Evolutionary conservation across 768 basidiomycete species (phyloP), one percentile per base, ranked within the genome.

Genomic region (Macrolepiota fuliginosa): DNA sequence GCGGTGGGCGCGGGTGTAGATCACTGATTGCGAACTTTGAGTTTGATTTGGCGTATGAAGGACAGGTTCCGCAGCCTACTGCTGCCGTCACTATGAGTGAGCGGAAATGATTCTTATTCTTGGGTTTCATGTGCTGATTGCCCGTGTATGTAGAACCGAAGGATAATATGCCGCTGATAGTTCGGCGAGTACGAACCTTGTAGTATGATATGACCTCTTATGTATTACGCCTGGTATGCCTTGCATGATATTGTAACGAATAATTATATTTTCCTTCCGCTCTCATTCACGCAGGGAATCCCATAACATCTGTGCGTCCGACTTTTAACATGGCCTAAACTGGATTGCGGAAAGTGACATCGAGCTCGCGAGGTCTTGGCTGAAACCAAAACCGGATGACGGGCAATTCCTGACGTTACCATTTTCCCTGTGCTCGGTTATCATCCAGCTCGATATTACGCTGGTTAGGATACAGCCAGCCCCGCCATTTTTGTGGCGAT

Each of bases 41-140:
- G 49, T 80, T 81, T 57, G 72, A 72, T 55, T 76, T 76, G 37
- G 74, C 76, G 36, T 78, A 76, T 62, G 65, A 69, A 13, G 77
- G 75, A 12, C 79, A 81, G 57, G 32, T 53, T 15, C 58, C 58
- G 3, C 50, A 53, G n/a, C 58, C 58, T 17, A 60, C 58, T 4
- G 74, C 78, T 2, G 78, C 78, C 6, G 68, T 81, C 17, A 80
- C 79, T 1, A 81, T 81, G 80, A 80, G 79, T 79, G 29, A 32
- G 29, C 29, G 29, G 29, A 32, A 7, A 32, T 32, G 29, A 32
- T 32, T 32, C 3, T 32, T 32, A 32, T 32, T 32, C 29, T 7
- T 3, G 29, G 7, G 29, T 32, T 32, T 7, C 29, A 32, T 32
- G 29, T 7, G 29, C 29, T 32, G 29, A 32, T 7, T 7, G 29